Evolutionary conservation across 352 stramenopile genomes (phyloP), one percentile per base, ranked within the genome.

Genomic region (Pythium aquatile): DNA sequence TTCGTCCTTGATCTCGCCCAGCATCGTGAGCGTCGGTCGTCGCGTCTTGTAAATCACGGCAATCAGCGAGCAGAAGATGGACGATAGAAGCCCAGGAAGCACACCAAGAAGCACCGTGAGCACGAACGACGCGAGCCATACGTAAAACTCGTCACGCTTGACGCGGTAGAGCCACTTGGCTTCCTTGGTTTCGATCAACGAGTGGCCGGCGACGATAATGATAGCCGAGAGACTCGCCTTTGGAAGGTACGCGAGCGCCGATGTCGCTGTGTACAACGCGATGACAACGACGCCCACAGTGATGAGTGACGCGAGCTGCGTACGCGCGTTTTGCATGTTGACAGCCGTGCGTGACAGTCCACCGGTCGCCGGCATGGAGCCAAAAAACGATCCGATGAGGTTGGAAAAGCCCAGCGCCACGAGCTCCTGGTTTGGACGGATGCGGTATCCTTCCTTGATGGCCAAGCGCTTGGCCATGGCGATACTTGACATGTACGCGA

Each of bases 401-500:
- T 97, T 98, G 5, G 85, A 82, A 52, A 96, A 66, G 6, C 91
- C 91, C 7, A 98, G 72, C 20, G 78, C 89, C 35, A 96, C 75
- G 3, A 98, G 79, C 71, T 98, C 93, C 48, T 93, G 74, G 55
- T 88, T 89, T 17, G 83, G 68, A 2, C 77, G 66, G 26, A 96
- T 83, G 39, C 80, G 74, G 44, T 90, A 87, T n/a, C 73, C 81
- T 68, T 93, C 84, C 42, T 88, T 87, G 59, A 83, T 79, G 8
- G 90, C 88, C 5, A 97, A 66, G 5, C 80, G 77, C 66, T 97
- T 96, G 32, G 83, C 84, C 74, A 98, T 95, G 3, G 87, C 85
- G 72, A 97, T 87, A 48, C 81, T 93, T 51, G 94, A 85, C 81
- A 97, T 94, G 79, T 95, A 97, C n/a, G 81, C 83, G 24, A 98